phyloP scores from a whole-genome alignment of 345 rosid genomes.

The Pugionium cornutum region DNA sequence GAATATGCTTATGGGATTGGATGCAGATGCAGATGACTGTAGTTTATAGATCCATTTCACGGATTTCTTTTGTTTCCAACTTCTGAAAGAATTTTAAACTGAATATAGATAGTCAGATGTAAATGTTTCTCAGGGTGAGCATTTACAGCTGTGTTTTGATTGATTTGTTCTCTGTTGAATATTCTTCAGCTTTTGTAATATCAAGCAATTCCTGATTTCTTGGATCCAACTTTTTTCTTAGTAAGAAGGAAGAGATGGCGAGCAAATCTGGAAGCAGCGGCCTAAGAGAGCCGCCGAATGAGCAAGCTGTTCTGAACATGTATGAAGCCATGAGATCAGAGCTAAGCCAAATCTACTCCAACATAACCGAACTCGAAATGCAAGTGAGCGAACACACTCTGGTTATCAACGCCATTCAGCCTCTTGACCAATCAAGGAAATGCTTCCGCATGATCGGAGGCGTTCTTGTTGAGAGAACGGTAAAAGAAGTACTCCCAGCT shows the following conservation, averaged over 20 bases:
- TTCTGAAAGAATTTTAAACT: too few species aligned
- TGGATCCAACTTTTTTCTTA: not conserved
- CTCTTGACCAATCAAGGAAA: constrained; percentile 76
- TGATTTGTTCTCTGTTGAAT: not conserved
- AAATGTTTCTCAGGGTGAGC: too few species aligned
- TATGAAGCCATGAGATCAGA: constrained; percentile 74
- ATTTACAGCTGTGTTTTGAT: too few species aligned
- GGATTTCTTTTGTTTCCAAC: too few species aligned
- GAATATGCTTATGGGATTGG: too few species aligned
- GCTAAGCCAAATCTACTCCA: constrained; percentile 84
- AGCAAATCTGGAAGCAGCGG: constrained; percentile 49
- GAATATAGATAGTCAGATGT: too few species aligned
- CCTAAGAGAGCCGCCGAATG: constrained; percentile 55
- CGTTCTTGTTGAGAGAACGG: constrained; percentile 88
- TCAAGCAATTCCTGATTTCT: not conserved
- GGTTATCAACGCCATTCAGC: constrained; percentile 84
- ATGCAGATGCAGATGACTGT: too few species aligned
- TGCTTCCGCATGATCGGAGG: constrained; percentile 97
- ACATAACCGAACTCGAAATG: constrained; percentile 95
- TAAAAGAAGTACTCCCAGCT: constrained; percentile 91
- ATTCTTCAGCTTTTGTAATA: not conserved
- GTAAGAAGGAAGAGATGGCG: constrained; percentile 53
- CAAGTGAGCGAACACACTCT: constrained; percentile 86
- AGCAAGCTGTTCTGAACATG: constrained; percentile 70
- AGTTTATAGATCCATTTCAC: too few species aligned